These are phyloP conservation scores for Musa beccarii DNA, from an alignment of 176 grass and related monocot species.

Conservation along the genomic window DNA sequence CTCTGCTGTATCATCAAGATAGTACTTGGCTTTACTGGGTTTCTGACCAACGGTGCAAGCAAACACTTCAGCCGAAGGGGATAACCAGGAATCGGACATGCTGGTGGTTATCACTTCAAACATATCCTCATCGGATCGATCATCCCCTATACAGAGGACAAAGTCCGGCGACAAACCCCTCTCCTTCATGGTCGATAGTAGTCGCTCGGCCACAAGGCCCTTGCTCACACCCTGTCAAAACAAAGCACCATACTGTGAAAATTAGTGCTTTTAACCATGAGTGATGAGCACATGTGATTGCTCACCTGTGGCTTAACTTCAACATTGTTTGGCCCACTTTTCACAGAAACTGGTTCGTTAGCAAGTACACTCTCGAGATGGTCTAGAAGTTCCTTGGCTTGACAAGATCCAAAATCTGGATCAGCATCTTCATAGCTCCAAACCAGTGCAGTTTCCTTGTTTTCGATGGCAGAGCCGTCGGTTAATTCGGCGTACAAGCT, in stretches of 20 bases:
- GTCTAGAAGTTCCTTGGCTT: conserved; percentile 84
- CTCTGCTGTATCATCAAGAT: conserved; percentile 66
- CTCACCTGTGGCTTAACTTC: conserved; percentile 97
- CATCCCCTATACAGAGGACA: conserved; percentile 74
- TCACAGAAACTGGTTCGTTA: conserved; percentile 78
- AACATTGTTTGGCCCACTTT: conserved; percentile 55
- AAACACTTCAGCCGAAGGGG: conserved; percentile 49
- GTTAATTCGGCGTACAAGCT: conserved; percentile 76
- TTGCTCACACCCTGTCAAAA: conserved; percentile 64
- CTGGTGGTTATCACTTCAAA: conserved; percentile 76
- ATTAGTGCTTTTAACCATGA: background rate
- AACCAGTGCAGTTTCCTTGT: conserved; percentile 74
- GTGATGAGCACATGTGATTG: background rate
- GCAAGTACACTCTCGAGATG: conserved; percentile 82
- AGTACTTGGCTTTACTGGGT: conserved; percentile 96
- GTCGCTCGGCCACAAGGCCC: conserved; percentile 49
- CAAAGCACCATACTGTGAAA: background rate
- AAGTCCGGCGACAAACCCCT: conserved; percentile 45
- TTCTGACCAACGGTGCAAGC: conserved; percentile 85
- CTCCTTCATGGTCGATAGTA: conserved; percentile 44
- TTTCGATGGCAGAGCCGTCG: conserved; percentile 69
- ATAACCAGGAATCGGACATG: conserved; percentile 21
- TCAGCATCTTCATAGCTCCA: conserved; percentile 86
- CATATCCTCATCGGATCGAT: conserved; percentile 92
- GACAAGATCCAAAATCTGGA: conserved; percentile 86